Evolutionary conservation across 371 early-diverging fungal species (phyloP).

Genomic region (Catenaria anguillulae): DNA sequence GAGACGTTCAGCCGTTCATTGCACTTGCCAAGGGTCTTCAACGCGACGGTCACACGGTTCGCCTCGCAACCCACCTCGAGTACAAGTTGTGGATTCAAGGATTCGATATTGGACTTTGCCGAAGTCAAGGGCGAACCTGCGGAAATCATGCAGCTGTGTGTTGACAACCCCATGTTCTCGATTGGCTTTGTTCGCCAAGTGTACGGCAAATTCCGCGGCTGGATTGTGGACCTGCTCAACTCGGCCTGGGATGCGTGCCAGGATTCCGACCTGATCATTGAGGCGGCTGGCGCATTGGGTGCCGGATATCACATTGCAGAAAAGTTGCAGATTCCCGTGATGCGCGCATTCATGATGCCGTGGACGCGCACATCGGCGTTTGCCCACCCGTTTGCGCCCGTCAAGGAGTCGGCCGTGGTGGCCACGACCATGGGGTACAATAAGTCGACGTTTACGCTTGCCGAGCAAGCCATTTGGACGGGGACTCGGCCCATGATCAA

Average conservation of each 20-base stretch:
- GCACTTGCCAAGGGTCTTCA: conserved; percentile 59
- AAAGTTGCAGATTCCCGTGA: conserved; percentile 51
- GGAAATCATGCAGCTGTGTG: conserved; percentile 54
- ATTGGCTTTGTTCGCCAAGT: conserved; percentile 53
- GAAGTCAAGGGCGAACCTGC: conserved; percentile 54
- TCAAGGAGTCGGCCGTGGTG: conserved; percentile 12
- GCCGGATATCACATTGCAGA: conserved; percentile 68
- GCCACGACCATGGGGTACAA: conserved; percentile 55
- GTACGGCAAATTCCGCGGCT: conserved; percentile 45
- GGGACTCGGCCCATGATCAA: conserved; percentile 49
- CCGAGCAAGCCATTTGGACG: conserved; percentile 62
- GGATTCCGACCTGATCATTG: conserved; percentile 56
- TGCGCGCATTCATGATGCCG: conserved; percentile 61
- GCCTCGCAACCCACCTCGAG: conserved; percentile 62
- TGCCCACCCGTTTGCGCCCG: conserved; percentile 66
- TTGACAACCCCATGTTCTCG: conserved; percentile 60
- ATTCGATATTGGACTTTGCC: conserved; percentile 57
- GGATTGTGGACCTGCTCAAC: conserved; percentile 54
- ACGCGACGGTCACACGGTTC: conserved; percentile 52
- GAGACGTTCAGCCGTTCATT: conserved; percentile 76
- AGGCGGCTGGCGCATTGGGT: conserved; percentile 56
- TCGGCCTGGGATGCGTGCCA: conserved; percentile 58
- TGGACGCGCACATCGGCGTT: conserved; percentile 67
- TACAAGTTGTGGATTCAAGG: conserved; percentile 58
- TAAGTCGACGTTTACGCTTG: conserved; percentile 58